These are phyloP conservation scores for Sordaria brevicollis DNA, from an alignment of 495 filamentous ascomycete species.

Conservation along the genomic window DNA sequence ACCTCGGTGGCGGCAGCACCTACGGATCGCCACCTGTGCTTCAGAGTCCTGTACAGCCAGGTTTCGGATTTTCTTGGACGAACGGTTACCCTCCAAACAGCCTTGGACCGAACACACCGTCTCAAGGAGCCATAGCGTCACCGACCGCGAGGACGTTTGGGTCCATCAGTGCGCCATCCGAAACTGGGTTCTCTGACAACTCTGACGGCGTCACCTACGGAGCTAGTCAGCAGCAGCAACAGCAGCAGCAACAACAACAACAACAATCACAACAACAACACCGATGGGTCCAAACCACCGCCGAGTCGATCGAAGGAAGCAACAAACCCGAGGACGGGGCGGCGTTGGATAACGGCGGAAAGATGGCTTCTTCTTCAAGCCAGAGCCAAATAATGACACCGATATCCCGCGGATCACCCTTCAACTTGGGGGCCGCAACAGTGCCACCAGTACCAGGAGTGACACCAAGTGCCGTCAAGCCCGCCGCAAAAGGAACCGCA, in stretches of 20 bases:
- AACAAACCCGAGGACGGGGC: neutral
- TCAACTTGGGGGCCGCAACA: neutral
- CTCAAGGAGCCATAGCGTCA: neutral
- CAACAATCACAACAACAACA: conserved; percentile 2
- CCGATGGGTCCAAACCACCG: neutral
- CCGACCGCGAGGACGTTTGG: neutral
- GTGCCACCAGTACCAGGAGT: neutral
- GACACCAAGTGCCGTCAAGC: neutral
- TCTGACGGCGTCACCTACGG: neutral
- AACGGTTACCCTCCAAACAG: neutral
- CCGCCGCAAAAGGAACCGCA: neutral
- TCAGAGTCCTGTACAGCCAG: neutral
- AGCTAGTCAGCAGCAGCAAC: neutral
- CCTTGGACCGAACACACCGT: neutral
- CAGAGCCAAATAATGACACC: neutral
- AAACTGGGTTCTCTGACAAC: neutral
- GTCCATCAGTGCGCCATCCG: neutral
- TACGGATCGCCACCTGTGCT: neutral
- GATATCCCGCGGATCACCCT: neutral
- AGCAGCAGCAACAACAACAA: neutral
- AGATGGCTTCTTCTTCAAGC: neutral
- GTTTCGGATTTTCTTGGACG: neutral
- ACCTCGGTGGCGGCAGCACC: neutral
- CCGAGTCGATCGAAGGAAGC: neutral
- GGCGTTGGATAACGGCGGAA: neutral